Base-by-base conservation (phyloP, 2,329 filamentous ascomycete species). In the Epicoccum sorghinum region DNA sequence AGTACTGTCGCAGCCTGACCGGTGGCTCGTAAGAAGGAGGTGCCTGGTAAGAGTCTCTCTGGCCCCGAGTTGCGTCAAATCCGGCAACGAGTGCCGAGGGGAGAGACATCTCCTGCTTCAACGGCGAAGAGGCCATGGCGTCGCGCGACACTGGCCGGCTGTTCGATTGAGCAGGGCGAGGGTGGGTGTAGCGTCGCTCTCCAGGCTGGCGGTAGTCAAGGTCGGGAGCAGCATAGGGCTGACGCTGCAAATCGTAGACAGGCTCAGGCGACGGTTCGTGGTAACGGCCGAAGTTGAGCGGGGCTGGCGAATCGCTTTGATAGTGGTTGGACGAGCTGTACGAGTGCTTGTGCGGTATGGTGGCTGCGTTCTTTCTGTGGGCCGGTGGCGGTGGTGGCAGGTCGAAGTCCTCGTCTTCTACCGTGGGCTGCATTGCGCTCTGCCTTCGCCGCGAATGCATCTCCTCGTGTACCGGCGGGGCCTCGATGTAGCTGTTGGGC, bases 361-460 rank as follows among this genome's bases (percentile, higher is more conserved):
- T 70, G 18, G 67, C 66, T 10, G 73, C 68, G 47, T 70, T 67
- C 42, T 67, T 72, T 39, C 73, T 64, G 49, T 77, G 75, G 40
- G 71, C 68, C 8, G 74, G 74, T 4, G 74, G 74, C 2, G 74
- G 74, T 14, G 75, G 75, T 10, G 75, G 74, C 32, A 74, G 67
- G 36, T 82, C 81, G 18, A 86, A 84, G 4, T 86, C 85, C 5
- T 81, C 84, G 58, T 89, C 86, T 66, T 89, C 86, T 5, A 86
- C 85, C 6, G 82, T 87, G 3, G 82, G 84, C 62, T 86, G 85
- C 82, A 85, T 81, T 0, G 81, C 79, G 53, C 65, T 71, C 18
- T 64, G 62, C 79, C 78, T 64, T 77, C 75, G 47, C 81, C 82
- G 62, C 78, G 80, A 14, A 68, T 69, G 25, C 72, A 52, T 67